phyloP scores from a whole-genome alignment of 331 rosid species.

The Telfairia occidentalis region DNA sequence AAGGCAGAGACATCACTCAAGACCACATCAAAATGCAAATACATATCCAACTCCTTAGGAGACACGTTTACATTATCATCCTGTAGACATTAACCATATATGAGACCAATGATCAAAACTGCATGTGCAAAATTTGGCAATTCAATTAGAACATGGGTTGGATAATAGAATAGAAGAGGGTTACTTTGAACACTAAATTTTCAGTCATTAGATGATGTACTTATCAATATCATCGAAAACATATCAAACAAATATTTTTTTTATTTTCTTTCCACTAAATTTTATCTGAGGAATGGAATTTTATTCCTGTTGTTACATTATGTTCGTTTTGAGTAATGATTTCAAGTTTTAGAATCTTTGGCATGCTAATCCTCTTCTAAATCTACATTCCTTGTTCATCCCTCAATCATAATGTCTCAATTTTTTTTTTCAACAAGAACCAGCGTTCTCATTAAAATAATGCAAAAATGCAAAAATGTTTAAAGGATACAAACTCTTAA shows the following conservation, averaged over 20 bases:
- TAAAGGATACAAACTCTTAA: no score
- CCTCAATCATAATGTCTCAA: background rate
- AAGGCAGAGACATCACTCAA: constrained; percentile 90
- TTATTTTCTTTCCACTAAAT: background rate
- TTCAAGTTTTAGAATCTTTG: background rate
- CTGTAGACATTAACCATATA: constrained; percentile 33
- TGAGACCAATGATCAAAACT: background rate
- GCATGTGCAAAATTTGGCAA: background rate
- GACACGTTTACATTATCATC: constrained; percentile 47
- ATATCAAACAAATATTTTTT: background rate
- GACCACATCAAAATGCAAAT: constrained; percentile 76
- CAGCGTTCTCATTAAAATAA: no score
- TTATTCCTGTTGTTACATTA: background rate
- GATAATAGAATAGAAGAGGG: background rate
- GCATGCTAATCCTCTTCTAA: background rate
- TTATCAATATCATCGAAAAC: background rate
- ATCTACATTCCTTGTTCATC: background rate
- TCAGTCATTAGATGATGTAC: background rate
- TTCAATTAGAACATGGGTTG: background rate
- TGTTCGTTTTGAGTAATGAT: background rate
- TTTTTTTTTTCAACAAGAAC: no score
- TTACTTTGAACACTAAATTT: background rate
- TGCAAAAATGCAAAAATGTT: no score
- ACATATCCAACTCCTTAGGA: constrained; percentile 49
- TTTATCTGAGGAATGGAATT: background rate